phyloP scores from a whole-genome alignment of 805 yeast genomes.

The Blastobotrys robertii region DNA sequence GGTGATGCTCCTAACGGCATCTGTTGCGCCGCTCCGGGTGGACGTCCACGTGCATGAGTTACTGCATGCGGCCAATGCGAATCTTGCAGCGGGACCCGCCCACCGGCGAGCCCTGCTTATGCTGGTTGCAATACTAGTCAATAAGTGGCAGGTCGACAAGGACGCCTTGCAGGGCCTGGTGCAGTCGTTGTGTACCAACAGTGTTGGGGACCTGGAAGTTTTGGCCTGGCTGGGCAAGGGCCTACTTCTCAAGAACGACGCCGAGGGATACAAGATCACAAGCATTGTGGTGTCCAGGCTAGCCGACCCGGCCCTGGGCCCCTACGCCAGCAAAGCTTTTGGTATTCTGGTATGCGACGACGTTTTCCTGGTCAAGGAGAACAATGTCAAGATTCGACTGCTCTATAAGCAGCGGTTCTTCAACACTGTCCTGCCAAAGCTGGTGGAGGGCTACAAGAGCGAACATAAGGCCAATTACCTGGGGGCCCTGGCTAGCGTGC shows the following conservation, averaged over 20 bases:
- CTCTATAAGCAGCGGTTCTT: slow-evolving; percentile 79
- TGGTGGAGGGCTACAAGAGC: slow-evolving; percentile 39
- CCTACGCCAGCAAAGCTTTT: slow-evolving; percentile 42
- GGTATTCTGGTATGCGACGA: slow-evolving; percentile 62
- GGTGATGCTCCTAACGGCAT: no score
- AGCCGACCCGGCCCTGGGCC: slow-evolving; percentile 27
- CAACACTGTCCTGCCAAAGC: slow-evolving; percentile 44
- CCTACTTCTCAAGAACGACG: slow-evolving; percentile 48
- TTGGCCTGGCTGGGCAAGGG: slow-evolving; percentile 68
- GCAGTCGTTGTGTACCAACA: no score
- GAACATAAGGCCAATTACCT: slow-evolving; percentile 42
- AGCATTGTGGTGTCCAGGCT: slow-evolving; percentile 30
- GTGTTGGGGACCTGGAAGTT: slow-evolving; percentile 24
- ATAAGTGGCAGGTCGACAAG: not conserved
- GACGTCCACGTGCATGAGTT: no score
- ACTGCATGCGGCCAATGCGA: no score
- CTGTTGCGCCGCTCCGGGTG: no score
- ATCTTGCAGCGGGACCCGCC: no score
- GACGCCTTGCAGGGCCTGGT: not conserved
- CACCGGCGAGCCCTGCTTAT: not conserved
- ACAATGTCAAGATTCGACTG: slow-evolving; percentile 50
- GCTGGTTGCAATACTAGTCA: not conserved
- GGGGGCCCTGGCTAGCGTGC: slow-evolving; percentile 54
- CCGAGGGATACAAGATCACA: slow-evolving; percentile 28
- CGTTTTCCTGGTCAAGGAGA: slow-evolving; percentile 43